These are phyloP conservation scores for Botrytis medusae DNA, from an alignment of 2,329 filamentous ascomycete genomes.

Conservation along the genomic window DNA sequence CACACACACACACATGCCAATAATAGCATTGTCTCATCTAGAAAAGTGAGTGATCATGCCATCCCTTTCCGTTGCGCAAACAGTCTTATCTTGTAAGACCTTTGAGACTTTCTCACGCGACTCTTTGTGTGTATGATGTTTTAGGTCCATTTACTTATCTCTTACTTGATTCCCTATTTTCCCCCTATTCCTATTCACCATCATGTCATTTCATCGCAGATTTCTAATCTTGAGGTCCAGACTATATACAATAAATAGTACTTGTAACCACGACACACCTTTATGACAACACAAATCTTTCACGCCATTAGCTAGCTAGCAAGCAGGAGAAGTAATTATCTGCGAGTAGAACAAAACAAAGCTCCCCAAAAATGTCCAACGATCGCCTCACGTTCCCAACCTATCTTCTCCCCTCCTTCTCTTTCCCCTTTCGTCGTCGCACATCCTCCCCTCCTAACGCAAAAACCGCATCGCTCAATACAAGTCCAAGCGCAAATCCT, in stretches of 20 bases:
- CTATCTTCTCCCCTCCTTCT: constrained; percentile 54
- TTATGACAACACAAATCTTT: not conserved
- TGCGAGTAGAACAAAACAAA: not conserved
- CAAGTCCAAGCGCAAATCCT: not conserved
- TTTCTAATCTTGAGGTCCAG: not conserved
- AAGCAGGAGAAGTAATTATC: not conserved
- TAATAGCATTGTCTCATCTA: not conserved
- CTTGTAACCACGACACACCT: not conserved
- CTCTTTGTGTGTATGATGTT: constrained; percentile 8
- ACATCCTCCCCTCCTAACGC: constrained; percentile 39
- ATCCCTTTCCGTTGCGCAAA: constrained; percentile 15
- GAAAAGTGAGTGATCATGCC: constrained; percentile 10
- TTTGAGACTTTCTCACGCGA: constrained; percentile 6
- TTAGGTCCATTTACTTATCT: not conserved
- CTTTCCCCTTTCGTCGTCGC: constrained; percentile 47
- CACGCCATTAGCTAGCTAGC: not conserved
- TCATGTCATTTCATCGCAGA: not conserved
- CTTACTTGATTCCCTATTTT: not conserved
- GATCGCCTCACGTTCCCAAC: constrained; percentile 45
- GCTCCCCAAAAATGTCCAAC: constrained; percentile 4
- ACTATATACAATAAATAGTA: constrained; percentile 1
- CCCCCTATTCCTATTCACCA: not conserved
- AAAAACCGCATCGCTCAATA: constrained; percentile 26
- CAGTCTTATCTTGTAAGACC: not conserved
- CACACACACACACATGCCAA: not conserved